Evolutionary conservation across 805 yeast species (phyloP), one percentile per base, ranked within the genome.

Genomic region (Wickerhamomyces bisporus): DNA sequence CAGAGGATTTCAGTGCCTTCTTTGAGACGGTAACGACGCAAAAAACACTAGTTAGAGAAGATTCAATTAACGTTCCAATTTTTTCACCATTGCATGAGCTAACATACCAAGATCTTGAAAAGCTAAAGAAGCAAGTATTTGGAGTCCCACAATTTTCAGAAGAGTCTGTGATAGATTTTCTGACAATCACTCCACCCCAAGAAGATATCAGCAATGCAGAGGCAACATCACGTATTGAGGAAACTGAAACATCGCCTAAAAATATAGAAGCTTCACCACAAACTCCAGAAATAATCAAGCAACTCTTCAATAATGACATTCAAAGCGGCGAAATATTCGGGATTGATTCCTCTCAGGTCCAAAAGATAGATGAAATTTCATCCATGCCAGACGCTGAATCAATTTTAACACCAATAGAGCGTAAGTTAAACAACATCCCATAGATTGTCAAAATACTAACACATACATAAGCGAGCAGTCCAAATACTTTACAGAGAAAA

Each of bases 81-180:
- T 39, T 40, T 17, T 38, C 42, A 16, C 49, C 50, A 13, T 34
- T 45, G 9, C 42, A 47, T 30, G 49, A 47, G 15, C 27, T 47
- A 23, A 38, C 38, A 10, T 47, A 42, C 32, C 47, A 47, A 15
- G 41, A 35, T 10, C 40, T 47, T 23, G 40, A 42, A 26, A 30
- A 25, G 19, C 29, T 47, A 25, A 47, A 39, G 26, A 15, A 35
- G 10, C 35, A 35, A 26, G 17, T 39, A 30, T 26, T 25, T 17
- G 30, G 38, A 6, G 20, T 40, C 12, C 42, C 43, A 6, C 40
- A 39, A 8, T 40, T 42, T 6, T 42, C 43, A 6, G 43, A 23
- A 5, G 42, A 20, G 5, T 40, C 48, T 12, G 32, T 28, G 16
- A 23, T 21, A 5, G 29, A 35, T 24, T 30, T n/a, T 5, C 9